These are phyloP conservation scores for Sclerotinia nivalis DNA, from an alignment of 2,329 filamentous ascomycete species.

Conservation along the genomic window DNA sequence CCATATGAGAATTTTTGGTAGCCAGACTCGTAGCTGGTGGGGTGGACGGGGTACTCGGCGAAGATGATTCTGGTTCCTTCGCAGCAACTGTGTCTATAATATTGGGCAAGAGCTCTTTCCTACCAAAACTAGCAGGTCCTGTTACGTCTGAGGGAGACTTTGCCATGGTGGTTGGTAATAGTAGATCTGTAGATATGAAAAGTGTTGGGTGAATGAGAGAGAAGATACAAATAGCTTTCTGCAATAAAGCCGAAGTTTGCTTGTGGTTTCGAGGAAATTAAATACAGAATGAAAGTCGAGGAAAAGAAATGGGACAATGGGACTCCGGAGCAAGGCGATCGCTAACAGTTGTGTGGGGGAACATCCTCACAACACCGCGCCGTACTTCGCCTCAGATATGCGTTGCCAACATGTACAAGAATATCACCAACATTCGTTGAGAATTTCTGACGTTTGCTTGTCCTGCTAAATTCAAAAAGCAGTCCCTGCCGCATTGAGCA, in stretches of 20 bases:
- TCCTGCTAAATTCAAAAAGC: not conserved
- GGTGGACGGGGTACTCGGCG: slow-evolving; percentile 13
- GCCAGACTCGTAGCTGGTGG: slow-evolving; percentile 8
- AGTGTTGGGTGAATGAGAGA: not conserved
- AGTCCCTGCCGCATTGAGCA: not conserved
- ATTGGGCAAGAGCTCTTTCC: slow-evolving; percentile 19
- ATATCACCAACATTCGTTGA: not conserved
- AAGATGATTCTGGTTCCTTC: slow-evolving; percentile 14
- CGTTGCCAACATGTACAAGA: not conserved
- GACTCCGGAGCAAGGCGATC: not conserved
- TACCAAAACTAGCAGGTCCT: not conserved
- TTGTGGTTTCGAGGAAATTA: not conserved
- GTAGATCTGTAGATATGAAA: not conserved
- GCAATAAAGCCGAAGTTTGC: not conserved
- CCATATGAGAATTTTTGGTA: slow-evolving; percentile 26
- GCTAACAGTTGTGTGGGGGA: not conserved
- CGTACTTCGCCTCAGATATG: not conserved
- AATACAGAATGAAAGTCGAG: not conserved
- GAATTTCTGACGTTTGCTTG: not conserved
- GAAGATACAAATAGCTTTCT: not conserved
- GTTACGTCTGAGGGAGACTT: not conserved
- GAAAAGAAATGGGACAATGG: not conserved
- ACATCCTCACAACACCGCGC: not conserved
- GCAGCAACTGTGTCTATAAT: slow-evolving; percentile 12
- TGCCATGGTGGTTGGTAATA: not conserved